These are phyloP conservation scores for Westerdykella aurantiaca DNA, from an alignment of 2,329 filamentous ascomycete species.

Conservation along the genomic window DNA sequence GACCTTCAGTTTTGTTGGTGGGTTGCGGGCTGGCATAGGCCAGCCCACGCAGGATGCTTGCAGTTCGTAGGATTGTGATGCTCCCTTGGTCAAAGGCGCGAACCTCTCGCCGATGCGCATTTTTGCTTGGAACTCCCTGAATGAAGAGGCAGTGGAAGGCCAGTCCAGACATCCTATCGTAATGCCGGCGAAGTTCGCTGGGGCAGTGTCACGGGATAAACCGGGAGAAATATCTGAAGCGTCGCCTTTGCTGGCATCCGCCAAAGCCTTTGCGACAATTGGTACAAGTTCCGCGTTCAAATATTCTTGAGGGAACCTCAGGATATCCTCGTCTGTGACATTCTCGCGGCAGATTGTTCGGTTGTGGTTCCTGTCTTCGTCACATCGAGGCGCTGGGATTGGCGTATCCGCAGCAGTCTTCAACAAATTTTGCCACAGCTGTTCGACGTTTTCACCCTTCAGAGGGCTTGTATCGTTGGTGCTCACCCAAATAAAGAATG, in stretches of 20 bases:
- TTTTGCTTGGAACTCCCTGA: slow-evolving; percentile 22
- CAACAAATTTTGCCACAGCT: slow-evolving; percentile 23
- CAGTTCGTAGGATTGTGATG: slow-evolving; percentile 31
- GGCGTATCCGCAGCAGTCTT: slow-evolving; percentile 26
- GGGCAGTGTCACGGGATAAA: slow-evolving; percentile 17
- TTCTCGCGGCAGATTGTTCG: slow-evolving; percentile 10
- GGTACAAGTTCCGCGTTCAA: background rate
- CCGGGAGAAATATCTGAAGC: slow-evolving; percentile 30
- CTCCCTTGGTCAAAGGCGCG: slow-evolving; percentile 33
- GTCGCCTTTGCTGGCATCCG: slow-evolving; percentile 32
- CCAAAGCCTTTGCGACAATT: slow-evolving; percentile 17
- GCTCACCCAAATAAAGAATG: slow-evolving; percentile 39
- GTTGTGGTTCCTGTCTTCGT: slow-evolving; percentile 3
- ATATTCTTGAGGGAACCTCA: slow-evolving; percentile 13
- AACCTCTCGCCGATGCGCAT: slow-evolving; percentile 25
- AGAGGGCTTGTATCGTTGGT: slow-evolving; percentile 26
- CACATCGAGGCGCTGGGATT: slow-evolving; percentile 35
- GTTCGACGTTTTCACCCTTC: slow-evolving; percentile 18
- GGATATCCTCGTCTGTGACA: slow-evolving; percentile 30
- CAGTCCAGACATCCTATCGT: slow-evolving; percentile 40
- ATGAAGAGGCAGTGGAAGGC: slow-evolving; percentile 16
- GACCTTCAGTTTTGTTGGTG: slow-evolving; percentile 24
- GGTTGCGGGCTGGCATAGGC: slow-evolving; percentile 35
- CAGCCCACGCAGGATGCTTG: slow-evolving; percentile 40
- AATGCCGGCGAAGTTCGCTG: slow-evolving; percentile 21